Evolutionary conservation across 768 basidiomycete species (phyloP), one percentile per base, ranked within the genome.

Genomic region (Phaeolepiota aurea): DNA sequence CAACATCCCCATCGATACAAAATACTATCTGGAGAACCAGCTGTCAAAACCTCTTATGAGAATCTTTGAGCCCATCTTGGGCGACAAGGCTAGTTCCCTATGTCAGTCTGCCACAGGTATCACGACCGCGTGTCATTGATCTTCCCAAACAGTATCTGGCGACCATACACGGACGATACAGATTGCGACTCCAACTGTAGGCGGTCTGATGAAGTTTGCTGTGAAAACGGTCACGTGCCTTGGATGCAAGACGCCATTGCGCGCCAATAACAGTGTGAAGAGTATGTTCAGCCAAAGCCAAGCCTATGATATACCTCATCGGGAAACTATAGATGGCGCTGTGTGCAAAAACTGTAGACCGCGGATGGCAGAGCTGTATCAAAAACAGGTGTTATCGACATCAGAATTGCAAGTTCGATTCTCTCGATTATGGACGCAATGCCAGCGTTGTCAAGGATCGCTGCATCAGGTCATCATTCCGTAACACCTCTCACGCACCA

Each of bases 181-280:
- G 47, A 97, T 98, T 38, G 92, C 93, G 3, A 98, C 96, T 1
- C 96, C 96, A 0, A 93, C 90, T 0, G 78, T 91, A 7, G 96
- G 96, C 13, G 96, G 96, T 18, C 61, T 99, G 40, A 99, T 99
- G 96, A 97, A 94, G 58, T 99, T 97, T 53, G 92, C 93, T 0
- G 91, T 97, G 20, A 94, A 92, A 64, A 94, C 87, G 0, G 78
- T 86, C 2, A 99, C 90, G 2, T 99, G 96, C 54, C 67, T 99
- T 36, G 89, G 94, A 0, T 99, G 96, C 64, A 94, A 92, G 61
- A 94, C 94, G 0, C 82, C 90, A 5, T 56, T 99, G 45, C 72
- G 77, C 33, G 61, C 74, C 3, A 85, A 74, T 51, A 91, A 93
- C 54, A 88, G 88, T 54, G 66, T 81, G 36, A 57, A 73, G 49